Evolutionary conservation across 495 filamentous ascomycete species (phyloP), one percentile per base, ranked within the genome.

Genomic region (Hypoxylon intermedium): DNA sequence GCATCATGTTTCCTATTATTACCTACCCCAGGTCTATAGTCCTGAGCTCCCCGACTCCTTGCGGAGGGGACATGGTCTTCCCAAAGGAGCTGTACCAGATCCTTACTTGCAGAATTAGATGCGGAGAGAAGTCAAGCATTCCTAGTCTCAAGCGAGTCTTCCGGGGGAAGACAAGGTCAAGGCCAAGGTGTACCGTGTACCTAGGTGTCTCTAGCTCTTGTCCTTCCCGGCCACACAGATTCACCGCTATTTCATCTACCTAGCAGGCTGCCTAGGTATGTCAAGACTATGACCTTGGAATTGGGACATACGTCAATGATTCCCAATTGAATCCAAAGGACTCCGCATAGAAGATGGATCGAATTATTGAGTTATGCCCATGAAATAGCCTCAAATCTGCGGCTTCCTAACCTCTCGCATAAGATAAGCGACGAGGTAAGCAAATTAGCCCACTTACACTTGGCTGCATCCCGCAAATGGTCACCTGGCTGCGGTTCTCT

Each of bases 161-260:
- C 53, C 53, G 53, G 37, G 44, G 40, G 20, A 42, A 40, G 34
- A 13, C 24, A 30, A 30, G 37, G 23, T 46, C 47, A 42, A 37
- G 45, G 55, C 11, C n/a, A 30, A 44, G 20, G 20, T 30, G n/a
- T n/a, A n/a, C n/a, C n/a, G n/a, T n/a, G n/a, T n/a, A n/a, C n/a
- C 37, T 13, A 28, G 23, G 34, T 11, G 13, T 5, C 12, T 61
- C 38, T 26, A 11, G 34, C 15, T 16, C 40, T 46, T 52, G 47
- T 12, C 16, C 34, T 44, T 59, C 31, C 55, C 33, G 46, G 38
- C 45, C 44, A 13, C 49, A 34, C 18, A 34, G 59, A 44, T 63
- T 63, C 59, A 63, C 59, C 59, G 59, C 59, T 42, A 56, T 52
- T 63, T 62, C 21, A 20, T 16, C 28, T 33, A n/a, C n/a, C n/a